Evolutionary conservation across 805 yeast species (phyloP).

Genomic region (Starmerella cellae): DNA sequence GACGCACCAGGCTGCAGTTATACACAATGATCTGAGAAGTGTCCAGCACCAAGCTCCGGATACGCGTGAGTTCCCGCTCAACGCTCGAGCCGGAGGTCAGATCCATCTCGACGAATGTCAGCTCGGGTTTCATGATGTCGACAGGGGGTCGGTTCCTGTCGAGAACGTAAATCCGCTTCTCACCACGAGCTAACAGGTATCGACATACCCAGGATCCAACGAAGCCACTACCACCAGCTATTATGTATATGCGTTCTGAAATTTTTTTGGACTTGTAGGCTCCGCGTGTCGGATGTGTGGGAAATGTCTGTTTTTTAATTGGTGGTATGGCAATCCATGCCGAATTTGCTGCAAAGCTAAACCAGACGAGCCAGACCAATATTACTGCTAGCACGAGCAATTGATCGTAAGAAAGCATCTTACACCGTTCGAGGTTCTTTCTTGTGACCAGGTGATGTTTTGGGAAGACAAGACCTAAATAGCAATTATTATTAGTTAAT

Average conservation of each 20-base stretch:
- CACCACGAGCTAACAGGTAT: slow-evolving; percentile 22
- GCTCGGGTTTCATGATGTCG: slow-evolving; percentile 22
- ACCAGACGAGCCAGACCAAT: slow-evolving; percentile 6
- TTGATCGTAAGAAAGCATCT: neutral
- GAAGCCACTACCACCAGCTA: slow-evolving; percentile 26
- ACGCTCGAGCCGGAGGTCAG: slow-evolving; percentile 9
- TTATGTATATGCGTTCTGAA: slow-evolving; percentile 17
- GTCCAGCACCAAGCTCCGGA: slow-evolving; percentile 4
- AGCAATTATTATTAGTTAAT: no score
- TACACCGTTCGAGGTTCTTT: no score
- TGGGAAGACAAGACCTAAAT: no score
- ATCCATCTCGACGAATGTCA: slow-evolving; percentile 11
- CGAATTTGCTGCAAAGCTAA: slow-evolving; percentile 6
- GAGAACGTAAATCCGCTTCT: slow-evolving; percentile 16
- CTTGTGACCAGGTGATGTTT: no score
- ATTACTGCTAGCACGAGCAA: neutral
- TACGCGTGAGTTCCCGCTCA: slow-evolving; percentile 10
- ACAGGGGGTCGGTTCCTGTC: slow-evolving; percentile 21
- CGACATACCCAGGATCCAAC: slow-evolving; percentile 26
- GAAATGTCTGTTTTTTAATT: slow-evolving; percentile 6
- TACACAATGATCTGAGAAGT: slow-evolving; percentile 15
- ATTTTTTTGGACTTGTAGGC: slow-evolving; percentile 9
- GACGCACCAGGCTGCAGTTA: slow-evolving; percentile 19
- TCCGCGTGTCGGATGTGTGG: slow-evolving; percentile 15
- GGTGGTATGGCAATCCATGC: slow-evolving; percentile 7